phyloP scores from a whole-genome alignment of 1,284 basidiomycete species.

The Ustilago tritici region DNA sequence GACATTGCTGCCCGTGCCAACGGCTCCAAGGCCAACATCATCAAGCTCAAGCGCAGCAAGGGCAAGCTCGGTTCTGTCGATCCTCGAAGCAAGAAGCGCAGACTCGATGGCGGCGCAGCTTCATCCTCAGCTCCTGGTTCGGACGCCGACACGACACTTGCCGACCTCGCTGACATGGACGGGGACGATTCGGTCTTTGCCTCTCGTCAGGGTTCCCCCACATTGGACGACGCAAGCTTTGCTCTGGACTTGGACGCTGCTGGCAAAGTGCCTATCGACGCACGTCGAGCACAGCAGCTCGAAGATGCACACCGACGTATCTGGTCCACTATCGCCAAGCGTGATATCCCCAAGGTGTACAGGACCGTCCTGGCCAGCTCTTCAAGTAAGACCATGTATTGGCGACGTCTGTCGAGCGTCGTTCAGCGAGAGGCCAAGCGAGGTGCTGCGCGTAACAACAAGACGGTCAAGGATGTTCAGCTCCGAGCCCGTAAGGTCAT shows the following conservation, averaged over 20 bases:
- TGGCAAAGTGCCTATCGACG: slow-evolving; percentile 59
- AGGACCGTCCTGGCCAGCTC: slow-evolving; percentile 65
- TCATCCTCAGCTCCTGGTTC: slow-evolving; percentile 44
- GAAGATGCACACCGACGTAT: slow-evolving; percentile 67
- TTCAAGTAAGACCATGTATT: slow-evolving; percentile 73
- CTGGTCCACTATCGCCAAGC: slow-evolving; percentile 68
- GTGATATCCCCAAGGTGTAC: slow-evolving; percentile 69
- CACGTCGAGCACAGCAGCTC: slow-evolving; percentile 58
- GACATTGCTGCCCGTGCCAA: slow-evolving; percentile 37
- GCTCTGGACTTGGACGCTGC: slow-evolving; percentile 45
- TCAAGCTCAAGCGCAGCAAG: slow-evolving; percentile 57
- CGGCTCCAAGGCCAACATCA: slow-evolving; percentile 38
- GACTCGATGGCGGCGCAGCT: slow-evolving; percentile 32
- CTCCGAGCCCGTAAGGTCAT: slow-evolving; percentile 87
- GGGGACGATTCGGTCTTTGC: slow-evolving; percentile 42
- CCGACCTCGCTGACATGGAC: slow-evolving; percentile 38
- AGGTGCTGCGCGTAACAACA: slow-evolving; percentile 82
- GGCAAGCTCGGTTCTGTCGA: slow-evolving; percentile 32
- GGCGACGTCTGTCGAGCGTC: slow-evolving; percentile 81
- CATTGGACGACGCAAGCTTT: slow-evolving; percentile 37
- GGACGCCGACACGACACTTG: slow-evolving; percentile 37
- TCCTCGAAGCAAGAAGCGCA: slow-evolving; percentile 41
- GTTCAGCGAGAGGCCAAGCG: slow-evolving; percentile 84
- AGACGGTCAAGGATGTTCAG: slow-evolving; percentile 87
- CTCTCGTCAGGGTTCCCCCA: slow-evolving; percentile 44